Conservation (phyloP, 163 green algal species). For the Scenedesmus sp. region DNA sequence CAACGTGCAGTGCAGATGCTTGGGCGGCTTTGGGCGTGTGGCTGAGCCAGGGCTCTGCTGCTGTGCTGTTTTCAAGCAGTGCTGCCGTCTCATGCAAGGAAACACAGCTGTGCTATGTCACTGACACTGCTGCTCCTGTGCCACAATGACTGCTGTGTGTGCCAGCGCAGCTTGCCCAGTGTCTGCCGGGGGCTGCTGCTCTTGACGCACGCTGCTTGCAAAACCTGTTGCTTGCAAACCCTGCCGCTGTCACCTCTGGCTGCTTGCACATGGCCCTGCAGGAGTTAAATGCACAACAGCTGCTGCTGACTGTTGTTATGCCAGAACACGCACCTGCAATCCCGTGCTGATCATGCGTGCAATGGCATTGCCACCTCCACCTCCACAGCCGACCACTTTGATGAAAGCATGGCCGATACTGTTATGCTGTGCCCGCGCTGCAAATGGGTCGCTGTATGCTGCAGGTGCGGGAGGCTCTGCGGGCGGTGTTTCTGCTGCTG, state of each 20-base stretch:
- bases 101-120: not conserved
- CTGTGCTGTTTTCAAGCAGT: too few relatives aligned
- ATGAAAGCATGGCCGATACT: conserved; percentile 79
- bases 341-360: conserved; percentile 93
- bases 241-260: not conserved
- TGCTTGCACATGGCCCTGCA: not conserved
- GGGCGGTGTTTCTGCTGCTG: not conserved
- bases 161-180: too few relatives aligned
- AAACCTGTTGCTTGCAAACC: not conserved
- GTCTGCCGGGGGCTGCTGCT: not conserved
- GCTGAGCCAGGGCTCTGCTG: too few relatives aligned
- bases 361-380: conserved; percentile 95
- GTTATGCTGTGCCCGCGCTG: conserved; percentile 26
- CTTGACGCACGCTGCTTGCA: not conserved
- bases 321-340: conserved; percentile 66
- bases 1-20: too few relatives aligned
- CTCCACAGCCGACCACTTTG: conserved; percentile 94
- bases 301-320: not conserved
- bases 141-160: too few relatives aligned
- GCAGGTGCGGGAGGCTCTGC: not conserved
- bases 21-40: too few relatives aligned
- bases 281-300: too few relatives aligned
- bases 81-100: not conserved
- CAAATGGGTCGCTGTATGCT: conserved; percentile 7
- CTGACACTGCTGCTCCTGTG: not conserved